Evolutionary conservation across 2,329 filamentous ascomycete species (phyloP).

Genomic region (Scopulariopsis brevicaulis): DNA sequence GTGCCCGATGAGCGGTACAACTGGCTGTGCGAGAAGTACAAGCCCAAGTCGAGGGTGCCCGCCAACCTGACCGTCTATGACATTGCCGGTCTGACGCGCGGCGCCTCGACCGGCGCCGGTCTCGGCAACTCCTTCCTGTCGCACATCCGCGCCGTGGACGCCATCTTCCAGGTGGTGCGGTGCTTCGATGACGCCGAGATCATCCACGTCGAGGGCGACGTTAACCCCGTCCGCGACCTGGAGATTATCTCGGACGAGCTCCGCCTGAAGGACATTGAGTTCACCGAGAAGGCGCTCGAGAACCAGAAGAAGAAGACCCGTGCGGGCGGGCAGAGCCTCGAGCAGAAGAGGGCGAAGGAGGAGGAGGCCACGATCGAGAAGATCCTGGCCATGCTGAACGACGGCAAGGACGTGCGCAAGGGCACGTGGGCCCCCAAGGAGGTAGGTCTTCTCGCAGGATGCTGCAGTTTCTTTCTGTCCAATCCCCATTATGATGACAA

Average conservation of each 20-base stretch:
- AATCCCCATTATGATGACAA: conserved; percentile 76
- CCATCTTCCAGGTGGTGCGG: conserved; percentile 93
- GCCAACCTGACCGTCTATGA: conserved; percentile 98
- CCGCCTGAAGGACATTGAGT: conserved; percentile 97
- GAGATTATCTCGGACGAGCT: conserved; percentile 96
- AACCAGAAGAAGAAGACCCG: conserved; percentile 88
- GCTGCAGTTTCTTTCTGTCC: conserved; percentile 9
- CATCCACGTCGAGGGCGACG: conserved; percentile 98
- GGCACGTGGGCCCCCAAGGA: conserved; percentile 86
- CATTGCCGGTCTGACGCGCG: conserved; percentile 91
- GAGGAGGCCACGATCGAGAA: conserved; percentile 91
- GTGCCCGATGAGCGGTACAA: conserved; percentile 94
- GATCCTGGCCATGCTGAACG: conserved; percentile 70
- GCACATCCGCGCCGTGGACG: conserved; percentile 95
- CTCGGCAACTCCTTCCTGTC: conserved; percentile 97
- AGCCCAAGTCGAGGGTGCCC: conserved; percentile 93
- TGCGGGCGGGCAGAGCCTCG: conserved; percentile 85
- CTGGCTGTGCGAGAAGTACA: conserved; percentile 93
- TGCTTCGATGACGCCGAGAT: conserved; percentile 99
- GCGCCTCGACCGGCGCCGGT: conserved; percentile 93
- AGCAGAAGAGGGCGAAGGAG: conserved; percentile 95
- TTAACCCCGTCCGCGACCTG: conserved; percentile 86
- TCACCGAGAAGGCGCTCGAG: conserved; percentile 90
- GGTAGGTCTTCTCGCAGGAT: conserved; percentile 47
- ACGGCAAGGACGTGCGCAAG: conserved; percentile 89